Evolutionary conservation across 352 stramenopile genomes (phyloP), one percentile per base, ranked within the genome.

Genomic region (Phytophthora pistaciae): DNA sequence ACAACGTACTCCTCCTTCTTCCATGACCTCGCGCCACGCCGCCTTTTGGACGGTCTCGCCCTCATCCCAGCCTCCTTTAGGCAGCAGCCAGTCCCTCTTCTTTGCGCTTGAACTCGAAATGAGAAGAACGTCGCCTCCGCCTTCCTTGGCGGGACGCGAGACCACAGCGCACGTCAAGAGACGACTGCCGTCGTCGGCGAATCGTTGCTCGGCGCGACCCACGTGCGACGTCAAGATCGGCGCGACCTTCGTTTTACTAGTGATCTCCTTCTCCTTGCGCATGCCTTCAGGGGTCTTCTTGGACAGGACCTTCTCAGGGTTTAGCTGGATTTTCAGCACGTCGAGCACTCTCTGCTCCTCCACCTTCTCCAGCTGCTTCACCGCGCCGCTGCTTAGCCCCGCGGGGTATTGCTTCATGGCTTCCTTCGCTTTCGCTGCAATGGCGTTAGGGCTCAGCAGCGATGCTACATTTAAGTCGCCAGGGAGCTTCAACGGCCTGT

Each of bases 1-100:
- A n/a, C n/a, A n/a, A n/a, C n/a, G 27, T 58, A 74, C 67, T 40
- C 68, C 67, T 62, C 60, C 67, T 66, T 74, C 60, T 56, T 74
- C 67, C n/a, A 66, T 33, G 13, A 58, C 46, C 21, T 74, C 67
- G n/a, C 67, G 55, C 54, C 49, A 31, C 4, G 54, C 61, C 2
- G 67, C 48, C 1, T 23, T 50, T 8, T 42, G 5, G 14, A 74
- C 25, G 16, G n/a, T 8, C 18, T 3, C 67, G n/a, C 44, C 55
- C 5, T 54, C 8, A 21, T 74, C 56, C 60, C 55, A 74, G 16
- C 67, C 67, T 36, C 67, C 67, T 23, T 74, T 74, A 1, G 65
- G 67, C 20, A 74, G 55, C 7, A 74, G 10, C 46, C 55, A 74
- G 5, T 70, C 67, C 10, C 38, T 38, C 49, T 70, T 74, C 0